phyloP scores from a whole-genome alignment of 352 stramenopile genomes.

The Phytophthora multivora region DNA sequence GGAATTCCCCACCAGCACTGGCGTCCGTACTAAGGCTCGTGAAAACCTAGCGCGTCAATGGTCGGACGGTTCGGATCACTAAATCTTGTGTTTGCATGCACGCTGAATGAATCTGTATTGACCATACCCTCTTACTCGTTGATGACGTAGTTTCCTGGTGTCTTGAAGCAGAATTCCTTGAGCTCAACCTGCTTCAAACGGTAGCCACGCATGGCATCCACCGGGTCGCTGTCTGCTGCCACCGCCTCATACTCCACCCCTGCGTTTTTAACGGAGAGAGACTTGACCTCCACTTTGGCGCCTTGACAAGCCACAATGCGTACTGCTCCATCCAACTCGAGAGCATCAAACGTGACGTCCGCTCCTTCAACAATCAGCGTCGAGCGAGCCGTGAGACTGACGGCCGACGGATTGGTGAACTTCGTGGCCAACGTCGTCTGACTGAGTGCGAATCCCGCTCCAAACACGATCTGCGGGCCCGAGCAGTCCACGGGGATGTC shows the following conservation, averaged over 20 bases:
- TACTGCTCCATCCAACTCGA: constrained; percentile 59
- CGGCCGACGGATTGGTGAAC: constrained; percentile 33
- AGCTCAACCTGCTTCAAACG: constrained; percentile 40
- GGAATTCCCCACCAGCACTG: constrained; percentile 56
- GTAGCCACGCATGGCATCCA: constrained; percentile 70
- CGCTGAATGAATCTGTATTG: constrained; percentile 17
- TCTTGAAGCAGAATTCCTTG: constrained; percentile 54
- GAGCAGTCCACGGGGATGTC: constrained; percentile 53
- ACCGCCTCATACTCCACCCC: constrained; percentile 50
- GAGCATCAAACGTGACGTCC: constrained; percentile 43
- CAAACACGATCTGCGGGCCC: constrained; percentile 54
- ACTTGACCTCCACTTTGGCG: constrained; percentile 47
- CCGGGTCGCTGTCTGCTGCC: constrained; percentile 21
- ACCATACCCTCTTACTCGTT: constrained; percentile 30
- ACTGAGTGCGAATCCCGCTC: constrained; percentile 42
- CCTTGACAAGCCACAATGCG: constrained; percentile 48
- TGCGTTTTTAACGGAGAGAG: constrained; percentile 50
- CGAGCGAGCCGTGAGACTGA: constrained; percentile 52
- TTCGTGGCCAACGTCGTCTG: constrained; percentile 34
- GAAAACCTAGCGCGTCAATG: constrained; percentile 66
- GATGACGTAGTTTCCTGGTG: constrained; percentile 54
- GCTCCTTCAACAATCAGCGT: constrained; percentile 57
- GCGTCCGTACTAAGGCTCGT: constrained; percentile 57
- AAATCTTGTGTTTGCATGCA: constrained; percentile 8
- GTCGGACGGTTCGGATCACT: constrained; percentile 50